phyloP scores from a whole-genome alignment of 495 filamentous ascomycete genomes.

The Parachaetomium inaequale region DNA sequence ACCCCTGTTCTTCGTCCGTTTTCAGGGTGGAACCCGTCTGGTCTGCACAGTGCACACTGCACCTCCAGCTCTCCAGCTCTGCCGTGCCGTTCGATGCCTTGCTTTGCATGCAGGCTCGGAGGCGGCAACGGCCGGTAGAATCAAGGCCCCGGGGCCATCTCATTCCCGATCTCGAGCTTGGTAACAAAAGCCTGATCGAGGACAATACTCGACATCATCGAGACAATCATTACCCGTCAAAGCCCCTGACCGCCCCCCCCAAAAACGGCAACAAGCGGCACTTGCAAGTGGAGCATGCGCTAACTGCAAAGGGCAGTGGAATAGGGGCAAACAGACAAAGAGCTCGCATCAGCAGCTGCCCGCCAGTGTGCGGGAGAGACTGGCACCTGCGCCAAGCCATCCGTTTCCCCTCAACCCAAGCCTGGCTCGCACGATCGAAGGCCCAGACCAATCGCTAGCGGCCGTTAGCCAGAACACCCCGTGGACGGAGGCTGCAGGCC shows the following conservation, averaged over 20 bases:
- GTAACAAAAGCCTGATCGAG: constrained; percentile 6
- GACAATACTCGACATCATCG: constrained; percentile 18
- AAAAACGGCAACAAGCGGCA: neutral
- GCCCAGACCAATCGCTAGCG: constrained; percentile 1
- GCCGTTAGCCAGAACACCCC: constrained; percentile 2
- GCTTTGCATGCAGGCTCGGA: neutral
- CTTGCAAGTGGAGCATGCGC: neutral
- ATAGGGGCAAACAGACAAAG: constrained; percentile 8
- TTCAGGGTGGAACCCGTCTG: neutral
- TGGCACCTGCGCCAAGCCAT: neutral
- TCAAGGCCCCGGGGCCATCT: neutral
- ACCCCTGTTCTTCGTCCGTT: neutral
- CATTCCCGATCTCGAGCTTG: neutral
- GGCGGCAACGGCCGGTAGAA: constrained; percentile 6
- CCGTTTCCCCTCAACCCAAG: neutral
- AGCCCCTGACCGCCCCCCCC: neutral
- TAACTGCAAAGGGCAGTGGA: neutral
- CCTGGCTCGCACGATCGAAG: neutral
- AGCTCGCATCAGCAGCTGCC: constrained; percentile 8
- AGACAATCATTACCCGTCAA: constrained; percentile 15
- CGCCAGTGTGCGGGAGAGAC: neutral
- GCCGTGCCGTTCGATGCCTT: constrained; percentile 7
- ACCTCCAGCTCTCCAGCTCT: neutral
- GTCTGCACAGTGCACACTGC: no score
- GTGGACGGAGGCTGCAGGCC: neutral